Evolutionary conservation across 2,329 filamentous ascomycete genomes (phyloP).

Genomic region (Coniochaeta pulveracea): DNA sequence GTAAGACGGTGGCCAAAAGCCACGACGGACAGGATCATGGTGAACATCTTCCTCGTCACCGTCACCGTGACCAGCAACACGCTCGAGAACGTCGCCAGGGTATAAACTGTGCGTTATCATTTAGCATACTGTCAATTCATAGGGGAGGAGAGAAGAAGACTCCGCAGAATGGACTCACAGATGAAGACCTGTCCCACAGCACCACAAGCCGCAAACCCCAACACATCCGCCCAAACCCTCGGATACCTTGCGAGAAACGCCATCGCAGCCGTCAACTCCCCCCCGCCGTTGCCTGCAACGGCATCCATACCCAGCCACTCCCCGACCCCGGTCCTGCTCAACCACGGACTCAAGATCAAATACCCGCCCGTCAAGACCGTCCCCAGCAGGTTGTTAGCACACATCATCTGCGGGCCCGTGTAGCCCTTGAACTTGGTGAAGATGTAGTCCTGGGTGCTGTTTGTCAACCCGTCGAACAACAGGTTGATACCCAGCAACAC

Average conservation of each 20-base stretch:
- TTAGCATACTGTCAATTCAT: not conserved
- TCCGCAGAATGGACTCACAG: slow-evolving; percentile 54
- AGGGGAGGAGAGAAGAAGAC: slow-evolving; percentile 2
- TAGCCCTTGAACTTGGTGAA: slow-evolving; percentile 72
- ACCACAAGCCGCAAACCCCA: slow-evolving; percentile 82
- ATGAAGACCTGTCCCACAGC: slow-evolving; percentile 95
- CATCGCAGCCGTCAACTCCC: slow-evolving; percentile 70
- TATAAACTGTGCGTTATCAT: slow-evolving; percentile 59
- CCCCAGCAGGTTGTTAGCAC: slow-evolving; percentile 84
- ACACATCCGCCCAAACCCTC: slow-evolving; percentile 71
- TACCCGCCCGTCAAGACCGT: slow-evolving; percentile 68
- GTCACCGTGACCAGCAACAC: slow-evolving; percentile 91
- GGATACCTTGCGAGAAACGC: slow-evolving; percentile 74
- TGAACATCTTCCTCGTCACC: slow-evolving; percentile 97
- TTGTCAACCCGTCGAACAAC: slow-evolving; percentile 90
- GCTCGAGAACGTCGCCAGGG: slow-evolving; percentile 81
- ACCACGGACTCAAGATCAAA: slow-evolving; percentile 65
- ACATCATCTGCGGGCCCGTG: slow-evolving; percentile 97
- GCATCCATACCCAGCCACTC: slow-evolving; percentile 57
- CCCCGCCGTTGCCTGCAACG: slow-evolving; percentile 51
- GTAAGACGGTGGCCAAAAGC: slow-evolving; percentile 85
- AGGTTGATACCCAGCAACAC: slow-evolving; percentile 80
- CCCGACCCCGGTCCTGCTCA: slow-evolving; percentile 57
- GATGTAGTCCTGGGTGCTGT: slow-evolving; percentile 93
- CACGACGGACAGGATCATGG: slow-evolving; percentile 92